Evolutionary conservation across 176 grass and related monocot species (phyloP).

Genomic region (Musa schizocarpa): DNA sequence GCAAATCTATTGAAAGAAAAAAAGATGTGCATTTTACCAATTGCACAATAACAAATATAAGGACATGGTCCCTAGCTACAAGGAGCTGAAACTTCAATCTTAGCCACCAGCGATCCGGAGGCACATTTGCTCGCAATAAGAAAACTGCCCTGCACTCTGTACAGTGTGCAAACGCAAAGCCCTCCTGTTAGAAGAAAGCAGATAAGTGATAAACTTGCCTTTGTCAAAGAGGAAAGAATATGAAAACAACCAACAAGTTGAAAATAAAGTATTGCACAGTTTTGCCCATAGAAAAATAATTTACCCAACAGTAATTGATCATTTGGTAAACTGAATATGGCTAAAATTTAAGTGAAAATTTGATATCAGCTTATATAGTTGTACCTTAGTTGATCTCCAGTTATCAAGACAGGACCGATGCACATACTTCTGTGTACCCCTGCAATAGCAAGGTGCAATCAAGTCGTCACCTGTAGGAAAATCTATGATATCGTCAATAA

Average conservation of each 20-base stretch:
- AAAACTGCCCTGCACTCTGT: constrained; percentile 90
- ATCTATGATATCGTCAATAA: not conserved
- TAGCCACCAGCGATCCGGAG: constrained; percentile 86
- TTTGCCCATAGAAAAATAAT: not conserved
- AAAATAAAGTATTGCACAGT: not conserved
- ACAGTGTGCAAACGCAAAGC: constrained; percentile 99
- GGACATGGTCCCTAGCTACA: constrained; percentile 81
- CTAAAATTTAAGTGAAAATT: not conserved
- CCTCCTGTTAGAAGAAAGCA: constrained; percentile 59
- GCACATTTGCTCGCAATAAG: constrained; percentile 80
- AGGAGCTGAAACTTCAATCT: constrained; percentile 89
- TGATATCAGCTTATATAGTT: constrained; percentile 1
- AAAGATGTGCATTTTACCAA: constrained; percentile 34
- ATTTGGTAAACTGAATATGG: not conserved
- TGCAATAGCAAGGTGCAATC: constrained; percentile 85
- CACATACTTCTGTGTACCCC: constrained; percentile 94
- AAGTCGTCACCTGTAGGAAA: constrained; percentile 58
- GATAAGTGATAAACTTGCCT: too few species aligned
- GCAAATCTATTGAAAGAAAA: not conserved
- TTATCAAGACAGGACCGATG: constrained; percentile 91
- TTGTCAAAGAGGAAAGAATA: not conserved
- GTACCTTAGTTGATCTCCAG: constrained; percentile 96
- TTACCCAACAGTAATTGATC: not conserved
- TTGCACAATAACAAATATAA: constrained; percentile 92
- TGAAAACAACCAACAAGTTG: not conserved